Evolutionary conservation across 139 green algal genomes (phyloP).

Genomic region (Tetraselmis chui): DNA sequence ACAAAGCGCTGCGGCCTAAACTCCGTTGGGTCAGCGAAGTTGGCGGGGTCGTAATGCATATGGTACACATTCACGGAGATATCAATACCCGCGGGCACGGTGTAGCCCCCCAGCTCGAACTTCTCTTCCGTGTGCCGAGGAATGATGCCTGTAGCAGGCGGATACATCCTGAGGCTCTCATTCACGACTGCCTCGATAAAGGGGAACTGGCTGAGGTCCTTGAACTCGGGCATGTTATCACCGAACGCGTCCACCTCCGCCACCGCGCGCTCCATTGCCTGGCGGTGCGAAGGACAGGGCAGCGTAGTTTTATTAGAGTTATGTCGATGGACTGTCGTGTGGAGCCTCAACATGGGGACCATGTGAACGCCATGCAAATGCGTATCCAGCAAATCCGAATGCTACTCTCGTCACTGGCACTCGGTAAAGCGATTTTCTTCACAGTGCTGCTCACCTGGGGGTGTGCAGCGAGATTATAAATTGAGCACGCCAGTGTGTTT

Average conservation of each 20-base stretch:
- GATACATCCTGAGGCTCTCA: conserved; percentile 47
- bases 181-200: conserved; percentile 45
- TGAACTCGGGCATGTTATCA: conserved; percentile 1
- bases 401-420: no score
- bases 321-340: no score
- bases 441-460: no score
- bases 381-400: no score
- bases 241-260: conserved; percentile 33
- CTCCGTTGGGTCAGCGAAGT: conserved; percentile 30
- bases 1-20: conserved; percentile 55
- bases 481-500: conserved; percentile 34
- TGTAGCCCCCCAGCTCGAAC: conserved; percentile 2
- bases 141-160: conserved; percentile 23
- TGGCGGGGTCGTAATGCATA: conserved; percentile 34
- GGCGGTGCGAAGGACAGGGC: no score
- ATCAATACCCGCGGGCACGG: not conserved
- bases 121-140: conserved; percentile 8
- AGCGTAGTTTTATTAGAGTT: no score
- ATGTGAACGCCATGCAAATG: no score
- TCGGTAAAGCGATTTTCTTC: no score
- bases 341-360: no score
- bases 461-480: conserved; percentile 31
- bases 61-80: conserved; percentile 27
- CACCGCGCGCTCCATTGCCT: not conserved
- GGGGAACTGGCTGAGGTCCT: conserved; percentile 18